Conservation (phyloP, 305 asterid genomes). For the Fraxinus paxiana region DNA sequence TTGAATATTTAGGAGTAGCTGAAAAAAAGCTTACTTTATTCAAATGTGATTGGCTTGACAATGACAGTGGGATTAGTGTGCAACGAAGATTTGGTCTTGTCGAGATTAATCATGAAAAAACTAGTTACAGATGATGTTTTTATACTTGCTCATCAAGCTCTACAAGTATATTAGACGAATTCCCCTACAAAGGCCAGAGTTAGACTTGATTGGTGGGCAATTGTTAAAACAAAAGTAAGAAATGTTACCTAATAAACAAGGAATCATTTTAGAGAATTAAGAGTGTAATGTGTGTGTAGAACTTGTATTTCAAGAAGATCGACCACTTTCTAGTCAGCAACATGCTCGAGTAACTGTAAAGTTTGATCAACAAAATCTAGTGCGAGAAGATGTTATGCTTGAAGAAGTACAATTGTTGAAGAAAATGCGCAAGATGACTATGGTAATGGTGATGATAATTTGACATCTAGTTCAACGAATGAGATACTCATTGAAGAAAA, state of each 20-base stretch:
- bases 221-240: not conserved
- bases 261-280: not conserved
- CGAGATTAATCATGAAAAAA: not conserved
- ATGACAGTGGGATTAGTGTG: not conserved
- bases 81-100: not conserved
- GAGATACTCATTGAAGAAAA: not conserved
- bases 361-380: not conserved
- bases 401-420: not conserved
- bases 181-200: too few relatives aligned
- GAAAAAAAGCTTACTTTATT: not conserved
- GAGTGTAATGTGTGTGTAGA: not conserved
- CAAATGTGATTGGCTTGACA: not conserved
- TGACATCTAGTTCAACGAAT: not conserved
- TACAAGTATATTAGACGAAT: not conserved
- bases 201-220: not conserved
- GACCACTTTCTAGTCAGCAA: not conserved
- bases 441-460: not conserved
- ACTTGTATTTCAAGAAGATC: not conserved
- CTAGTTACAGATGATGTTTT: not conserved
- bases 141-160: not conserved
- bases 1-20: not conserved
- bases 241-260: not conserved
- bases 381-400: not conserved
- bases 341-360: too few relatives aligned
- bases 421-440: not conserved